A percentile compares a stretch with the other conserved stretches of the same genome.
Evolutionary conservation across 2,329 filamentous ascomycete genomes (phyloP).

Genomic region (Nemania abortiva): DNA sequence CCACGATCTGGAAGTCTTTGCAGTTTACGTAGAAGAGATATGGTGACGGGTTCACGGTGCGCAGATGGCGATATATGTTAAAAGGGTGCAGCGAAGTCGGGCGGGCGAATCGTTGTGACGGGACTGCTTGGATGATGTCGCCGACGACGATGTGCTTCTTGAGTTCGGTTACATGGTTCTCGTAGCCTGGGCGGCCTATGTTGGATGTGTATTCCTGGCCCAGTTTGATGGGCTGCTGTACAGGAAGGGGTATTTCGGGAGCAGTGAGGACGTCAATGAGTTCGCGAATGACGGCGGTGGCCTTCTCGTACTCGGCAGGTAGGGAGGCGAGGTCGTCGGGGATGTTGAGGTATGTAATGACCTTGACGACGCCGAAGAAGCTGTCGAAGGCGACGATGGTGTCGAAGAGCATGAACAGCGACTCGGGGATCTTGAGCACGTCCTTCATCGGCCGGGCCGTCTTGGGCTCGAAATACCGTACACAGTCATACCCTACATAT

Average conservation of each 20-base stretch:
- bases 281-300: constrained; percentile 71
- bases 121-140: constrained; percentile 98
- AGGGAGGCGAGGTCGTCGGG: constrained; percentile 68
- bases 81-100: constrained; percentile 94
- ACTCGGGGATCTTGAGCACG: constrained; percentile 88
- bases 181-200: constrained; percentile 89
- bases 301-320: constrained; percentile 76
- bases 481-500: constrained; percentile 97
- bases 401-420: constrained; percentile 96
- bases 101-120: constrained; percentile 90
- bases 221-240: constrained; percentile 77
- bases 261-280: constrained; percentile 79
- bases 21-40: constrained; percentile 98
- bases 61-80: constrained; percentile 96
- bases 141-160: constrained; percentile 92
- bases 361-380: constrained; percentile 91
- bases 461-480: constrained; percentile 97
- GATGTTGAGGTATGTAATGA: constrained; percentile 89
- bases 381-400: constrained; percentile 95
- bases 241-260: constrained; percentile 80
- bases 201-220: constrained; percentile 90
- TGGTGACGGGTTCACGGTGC: constrained; percentile 96
- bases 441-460: constrained; percentile 92
- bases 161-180: constrained; percentile 84
- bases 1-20: constrained; percentile 91